phyloP scores from a whole-genome alignment of 257 asterid genomes.

The Jacaranda mimosifolia region DNA sequence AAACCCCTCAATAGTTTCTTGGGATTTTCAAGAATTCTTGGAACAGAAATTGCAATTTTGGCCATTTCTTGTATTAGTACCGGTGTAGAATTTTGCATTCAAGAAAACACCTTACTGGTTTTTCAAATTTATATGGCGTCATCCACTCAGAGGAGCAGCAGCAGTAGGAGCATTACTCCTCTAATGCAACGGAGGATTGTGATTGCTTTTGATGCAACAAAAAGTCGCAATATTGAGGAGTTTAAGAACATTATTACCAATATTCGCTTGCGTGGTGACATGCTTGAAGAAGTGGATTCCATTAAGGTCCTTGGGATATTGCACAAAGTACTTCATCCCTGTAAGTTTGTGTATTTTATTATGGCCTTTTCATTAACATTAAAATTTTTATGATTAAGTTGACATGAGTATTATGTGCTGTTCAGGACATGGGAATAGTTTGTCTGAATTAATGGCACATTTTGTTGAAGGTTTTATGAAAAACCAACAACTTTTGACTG shows the following conservation, averaged over 20 bases:
- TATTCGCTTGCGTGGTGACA: slow-evolving; percentile 49
- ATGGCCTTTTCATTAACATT: background rate
- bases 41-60: background rate
- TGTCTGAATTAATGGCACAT: background rate
- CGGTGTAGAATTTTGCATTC: background rate
- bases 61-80: too few species aligned
- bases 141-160: slow-evolving; percentile 38
- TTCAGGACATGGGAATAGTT: background rate
- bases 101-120: background rate
- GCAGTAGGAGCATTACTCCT: slow-evolving; percentile 32
- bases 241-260: slow-evolving; percentile 44
- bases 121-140: slow-evolving; percentile 44
- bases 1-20: background rate
- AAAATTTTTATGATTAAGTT: background rate
- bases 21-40: background rate
- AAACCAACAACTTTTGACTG: background rate
- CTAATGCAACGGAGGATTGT: slow-evolving; percentile 57
- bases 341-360: slow-evolving; percentile 49
- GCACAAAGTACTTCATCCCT: slow-evolving; percentile 65
- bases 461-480: background rate
- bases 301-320: slow-evolving; percentile 67
- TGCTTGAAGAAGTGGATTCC: slow-evolving; percentile 55
- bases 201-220: slow-evolving; percentile 71
- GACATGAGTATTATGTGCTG: background rate
- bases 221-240: slow-evolving; percentile 48